Percentiles rank a stretch among this genome's conserved stretches.
Conservation (phyloP, 2,329 filamentous ascomycete genomes). For the Ceratocystis harringtonii region DNA sequence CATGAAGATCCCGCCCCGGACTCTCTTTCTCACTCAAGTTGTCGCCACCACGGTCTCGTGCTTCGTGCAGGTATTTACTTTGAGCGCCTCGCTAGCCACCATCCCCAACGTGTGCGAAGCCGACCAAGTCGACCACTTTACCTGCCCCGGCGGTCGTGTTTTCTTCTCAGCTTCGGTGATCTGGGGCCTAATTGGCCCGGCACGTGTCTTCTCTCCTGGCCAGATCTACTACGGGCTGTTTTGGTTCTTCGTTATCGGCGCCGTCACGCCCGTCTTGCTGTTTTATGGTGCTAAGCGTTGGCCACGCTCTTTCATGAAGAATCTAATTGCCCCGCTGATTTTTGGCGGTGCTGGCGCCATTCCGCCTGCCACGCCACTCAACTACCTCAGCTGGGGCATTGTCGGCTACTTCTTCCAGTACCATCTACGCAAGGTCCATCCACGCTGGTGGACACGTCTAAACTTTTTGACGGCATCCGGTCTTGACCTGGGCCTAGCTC, state of each 20-base stretch:
- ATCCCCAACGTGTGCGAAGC: conserved; percentile 50
- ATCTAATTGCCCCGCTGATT: conserved; percentile 47
- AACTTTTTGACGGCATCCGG: conserved; percentile 59
- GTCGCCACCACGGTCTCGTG: conserved; percentile 51
- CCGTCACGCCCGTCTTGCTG: conserved; percentile 36
- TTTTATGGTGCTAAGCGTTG: conserved; percentile 35
- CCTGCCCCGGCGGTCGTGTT: conserved; percentile 46
- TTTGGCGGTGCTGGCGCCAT: conserved; percentile 45
- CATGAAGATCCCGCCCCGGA: conserved; percentile 54
- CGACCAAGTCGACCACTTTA: conserved; percentile 43
- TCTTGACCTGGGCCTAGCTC: conserved; percentile 51
- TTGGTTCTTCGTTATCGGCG: conserved; percentile 43
- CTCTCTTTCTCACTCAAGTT: conserved; percentile 51
- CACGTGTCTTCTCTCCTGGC: conserved; percentile 47
- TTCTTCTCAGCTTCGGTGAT: conserved; percentile 54
- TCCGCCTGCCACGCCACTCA: conserved; percentile 54
- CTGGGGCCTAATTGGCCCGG: conserved; percentile 51
- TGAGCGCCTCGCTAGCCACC: conserved; percentile 44
- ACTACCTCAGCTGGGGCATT: conserved; percentile 59
- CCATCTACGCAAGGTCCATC: conserved; percentile 46
- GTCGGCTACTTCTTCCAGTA: conserved; percentile 59
- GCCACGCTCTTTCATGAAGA: conserved; percentile 35
- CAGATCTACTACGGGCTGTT: conserved; percentile 47
- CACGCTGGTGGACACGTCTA: conserved; percentile 57
- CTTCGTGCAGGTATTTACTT: conserved; percentile 49